These are phyloP conservation scores for Rhizodiscina lignyota DNA, from an alignment of 495 filamentous ascomycete species.

Conservation along the genomic window DNA sequence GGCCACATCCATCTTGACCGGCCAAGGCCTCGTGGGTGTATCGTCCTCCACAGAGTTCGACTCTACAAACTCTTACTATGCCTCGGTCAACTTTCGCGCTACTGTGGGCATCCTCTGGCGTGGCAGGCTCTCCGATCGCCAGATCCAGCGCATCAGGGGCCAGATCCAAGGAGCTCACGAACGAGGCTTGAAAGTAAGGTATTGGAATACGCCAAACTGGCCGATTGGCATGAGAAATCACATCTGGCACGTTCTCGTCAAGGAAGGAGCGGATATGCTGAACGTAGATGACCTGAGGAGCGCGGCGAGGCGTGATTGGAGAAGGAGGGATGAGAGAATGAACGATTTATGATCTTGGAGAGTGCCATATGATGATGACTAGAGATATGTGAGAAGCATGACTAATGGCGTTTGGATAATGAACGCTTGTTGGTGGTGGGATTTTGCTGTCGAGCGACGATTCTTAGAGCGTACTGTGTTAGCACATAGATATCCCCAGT, in stretches of 20 bases:
- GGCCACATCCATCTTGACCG: too few species aligned
- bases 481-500: too few species aligned
- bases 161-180: conserved; percentile 9
- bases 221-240: conserved; percentile 15
- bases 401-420: too few species aligned
- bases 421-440: too few species aligned
- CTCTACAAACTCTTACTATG: conserved; percentile 24
- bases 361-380: too few species aligned
- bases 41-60: conserved; percentile 10
- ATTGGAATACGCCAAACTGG: conserved; percentile 15
- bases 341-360: not conserved
- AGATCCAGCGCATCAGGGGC: conserved; percentile 8
- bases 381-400: too few species aligned
- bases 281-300: conserved; percentile 16
- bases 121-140: conserved; percentile 12
- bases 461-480: too few species aligned
- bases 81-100: conserved; percentile 17
- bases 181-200: conserved; percentile 10
- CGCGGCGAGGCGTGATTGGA: conserved; percentile 11
- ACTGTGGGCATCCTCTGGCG: conserved; percentile 21
- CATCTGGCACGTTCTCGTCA: conserved; percentile 11
- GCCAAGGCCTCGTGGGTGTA: too few species aligned
- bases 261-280: conserved; percentile 11
- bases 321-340: not conserved
- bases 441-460: too few species aligned